phyloP scores from a whole-genome alignment of 2,329 filamentous ascomycete genomes.

The Fusarium sp. region DNA sequence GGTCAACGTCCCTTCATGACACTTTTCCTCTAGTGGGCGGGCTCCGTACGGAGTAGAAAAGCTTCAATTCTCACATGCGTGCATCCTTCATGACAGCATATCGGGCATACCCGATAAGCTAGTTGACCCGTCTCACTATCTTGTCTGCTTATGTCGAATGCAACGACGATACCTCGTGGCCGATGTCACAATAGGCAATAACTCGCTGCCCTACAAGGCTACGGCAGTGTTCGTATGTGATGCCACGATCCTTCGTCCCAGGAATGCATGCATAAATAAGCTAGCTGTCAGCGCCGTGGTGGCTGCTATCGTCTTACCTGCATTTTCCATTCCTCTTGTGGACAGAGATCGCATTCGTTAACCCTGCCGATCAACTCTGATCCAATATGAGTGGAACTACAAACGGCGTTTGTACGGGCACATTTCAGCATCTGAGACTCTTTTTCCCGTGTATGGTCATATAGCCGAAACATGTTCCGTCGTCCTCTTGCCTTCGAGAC shows the following conservation, averaged over 20 bases:
- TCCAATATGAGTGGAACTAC: slow-evolving; percentile 16
- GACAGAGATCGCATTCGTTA: slow-evolving; percentile 12
- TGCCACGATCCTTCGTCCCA: slow-evolving; percentile 20
- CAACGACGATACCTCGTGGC: slow-evolving; percentile 10
- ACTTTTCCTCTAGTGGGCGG: not conserved
- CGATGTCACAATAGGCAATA: slow-evolving; percentile 18
- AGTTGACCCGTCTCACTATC: slow-evolving; percentile 11
- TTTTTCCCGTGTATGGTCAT: slow-evolving; percentile 39
- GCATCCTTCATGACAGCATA: slow-evolving; percentile 26
- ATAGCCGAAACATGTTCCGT: slow-evolving; percentile 42
- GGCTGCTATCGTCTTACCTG: slow-evolving; percentile 20
- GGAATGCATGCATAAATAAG: slow-evolving; percentile 5
- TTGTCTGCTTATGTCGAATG: slow-evolving; percentile 22
- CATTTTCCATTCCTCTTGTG: slow-evolving; percentile 11
- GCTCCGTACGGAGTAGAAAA: not conserved
- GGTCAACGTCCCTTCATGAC: slow-evolving; percentile 12
- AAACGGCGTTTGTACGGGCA: slow-evolving; percentile 23
- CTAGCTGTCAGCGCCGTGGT: slow-evolving; percentile 14
- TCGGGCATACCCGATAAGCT: slow-evolving; percentile 22
- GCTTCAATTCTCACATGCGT: slow-evolving; percentile 11
- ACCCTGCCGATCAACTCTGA: slow-evolving; percentile 1
- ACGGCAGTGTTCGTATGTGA: slow-evolving; percentile 10
- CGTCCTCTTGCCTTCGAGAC: slow-evolving; percentile 31
- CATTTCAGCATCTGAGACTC: slow-evolving; percentile 23
- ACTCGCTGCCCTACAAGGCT: slow-evolving; percentile 31